Evolutionary conservation across 345 rosid genomes (phyloP).

Genomic region (Rhodomyrtus tomentosa): DNA sequence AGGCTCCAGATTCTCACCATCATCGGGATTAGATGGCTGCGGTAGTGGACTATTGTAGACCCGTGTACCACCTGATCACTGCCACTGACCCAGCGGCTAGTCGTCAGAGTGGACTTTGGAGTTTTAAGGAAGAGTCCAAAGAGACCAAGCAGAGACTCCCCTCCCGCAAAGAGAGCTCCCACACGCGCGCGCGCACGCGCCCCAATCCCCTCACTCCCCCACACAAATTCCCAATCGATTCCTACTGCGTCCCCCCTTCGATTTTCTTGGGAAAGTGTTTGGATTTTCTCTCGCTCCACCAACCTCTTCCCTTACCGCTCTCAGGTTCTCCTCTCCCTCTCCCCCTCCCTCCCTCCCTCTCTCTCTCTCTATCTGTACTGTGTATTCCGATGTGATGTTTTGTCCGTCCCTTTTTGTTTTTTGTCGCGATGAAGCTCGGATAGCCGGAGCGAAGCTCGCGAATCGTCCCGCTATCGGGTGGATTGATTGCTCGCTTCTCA

Average conservation of each 20-base stretch:
- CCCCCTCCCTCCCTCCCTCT: not conserved
- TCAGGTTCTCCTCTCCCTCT: not conserved
- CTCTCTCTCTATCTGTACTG: not conserved
- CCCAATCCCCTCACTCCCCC: not conserved
- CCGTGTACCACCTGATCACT: not conserved
- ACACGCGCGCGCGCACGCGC: not conserved
- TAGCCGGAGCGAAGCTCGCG: not conserved
- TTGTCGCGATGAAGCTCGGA: not conserved
- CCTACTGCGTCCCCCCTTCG: not conserved
- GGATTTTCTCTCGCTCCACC: not conserved
- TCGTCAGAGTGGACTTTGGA: constrained; percentile 9
- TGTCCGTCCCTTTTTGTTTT: not conserved
- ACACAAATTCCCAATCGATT: not conserved
- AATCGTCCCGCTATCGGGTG: not conserved
- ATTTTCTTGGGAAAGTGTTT: not conserved
- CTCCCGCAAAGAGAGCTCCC: not conserved
- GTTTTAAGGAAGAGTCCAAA: not conserved
- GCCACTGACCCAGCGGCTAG: not conserved
- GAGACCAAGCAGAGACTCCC: not conserved
- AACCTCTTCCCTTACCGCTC: not conserved
- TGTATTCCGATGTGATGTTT: not conserved
- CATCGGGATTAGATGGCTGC: not conserved
- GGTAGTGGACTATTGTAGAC: not conserved
- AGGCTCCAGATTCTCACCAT: no score
- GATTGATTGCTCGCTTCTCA: not conserved